Base-by-base conservation (phyloP, 208 protist genomes). In the Novymonas esmeraldas region DNA sequence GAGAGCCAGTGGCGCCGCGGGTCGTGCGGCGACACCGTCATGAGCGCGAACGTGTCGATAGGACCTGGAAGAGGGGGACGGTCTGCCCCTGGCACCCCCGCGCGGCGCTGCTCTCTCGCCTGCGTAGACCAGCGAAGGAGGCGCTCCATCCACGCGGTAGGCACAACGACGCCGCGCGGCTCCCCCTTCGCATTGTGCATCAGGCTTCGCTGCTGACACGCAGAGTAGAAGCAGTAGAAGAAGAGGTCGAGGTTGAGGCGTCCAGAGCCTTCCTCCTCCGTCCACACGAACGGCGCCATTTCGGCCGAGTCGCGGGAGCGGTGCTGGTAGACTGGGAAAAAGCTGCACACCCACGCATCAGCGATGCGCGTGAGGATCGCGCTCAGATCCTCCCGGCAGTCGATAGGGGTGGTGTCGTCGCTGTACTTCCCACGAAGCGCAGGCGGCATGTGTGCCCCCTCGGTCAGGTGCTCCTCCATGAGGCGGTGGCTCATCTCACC, bases 41-140 rank as follows among this genome's bases (percentile, higher is more conserved):
- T 64, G 38, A 82, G 71, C 26, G 54, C 57, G 45, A 86, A 88
- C 16, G 82, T 91, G 74, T 88, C 72, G 50, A 94, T 85, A 9
- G 88, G 84, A 1, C 80, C 81, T 9, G 82, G 87, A 26, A 81
- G 64, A 11, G 60, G 68, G 36, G 56, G n/a, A n/a, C n/a, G 60
- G 29, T 61, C 59, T 38, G 52, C 59, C 3, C 58, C 64, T 6
- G 48, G 28, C 1, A 42, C 29, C 1, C 41, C 22, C 22, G 50
- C 16, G 13, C 46, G 28, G 24, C 61, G 61, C 31, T 66, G 54
- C 39, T 60, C 13, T 46, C 52, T 68, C 13, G 70, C 70, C 10
- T 57, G 36, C 2, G 28, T 29, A 0, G 62, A 69, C 87, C 87
- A 93, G 20, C 29, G 16, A 14, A 85, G 57, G 6, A 90, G 63